These are phyloP conservation scores for Sphagnum contortum DNA, from an alignment of 225 moss, liverwort and hornwort genomes.

Conservation along the genomic window DNA sequence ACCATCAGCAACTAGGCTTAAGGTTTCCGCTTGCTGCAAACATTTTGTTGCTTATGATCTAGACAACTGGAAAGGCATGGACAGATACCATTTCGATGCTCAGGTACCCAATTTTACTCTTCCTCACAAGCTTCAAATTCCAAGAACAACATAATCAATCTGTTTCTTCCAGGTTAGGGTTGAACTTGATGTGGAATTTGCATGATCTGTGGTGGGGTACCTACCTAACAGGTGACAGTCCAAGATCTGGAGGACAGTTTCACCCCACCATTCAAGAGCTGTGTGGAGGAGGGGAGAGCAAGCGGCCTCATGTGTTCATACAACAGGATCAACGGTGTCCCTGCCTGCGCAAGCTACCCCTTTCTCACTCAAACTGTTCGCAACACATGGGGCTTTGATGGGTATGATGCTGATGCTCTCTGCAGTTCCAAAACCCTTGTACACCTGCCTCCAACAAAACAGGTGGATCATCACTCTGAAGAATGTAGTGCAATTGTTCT, in stretches of 20 bases:
- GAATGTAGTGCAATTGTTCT: not conserved
- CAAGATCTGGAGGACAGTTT: constrained; percentile 27
- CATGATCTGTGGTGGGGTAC: too few species aligned
- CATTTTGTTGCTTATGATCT: constrained; percentile 31
- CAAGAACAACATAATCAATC: too few species aligned
- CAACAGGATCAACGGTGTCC: constrained; percentile 23
- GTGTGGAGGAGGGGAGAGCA: constrained; percentile 21
- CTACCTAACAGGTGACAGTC: constrained; percentile 13
- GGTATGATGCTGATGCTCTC: constrained; percentile 6
- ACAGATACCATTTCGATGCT: constrained; percentile 23
- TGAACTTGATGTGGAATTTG: too few species aligned
- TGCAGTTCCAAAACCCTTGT: too few species aligned
- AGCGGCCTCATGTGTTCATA: constrained; percentile 38
- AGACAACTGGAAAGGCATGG: constrained; percentile 26
- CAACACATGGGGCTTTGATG: constrained; percentile 21
- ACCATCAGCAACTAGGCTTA: constrained; percentile 12
- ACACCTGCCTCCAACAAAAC: too few species aligned
- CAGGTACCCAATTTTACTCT: constrained; percentile 6
- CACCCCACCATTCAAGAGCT: constrained; percentile 29
- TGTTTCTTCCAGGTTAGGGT: too few species aligned
- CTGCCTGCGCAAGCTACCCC: constrained; percentile 21
- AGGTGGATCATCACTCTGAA: not conserved
- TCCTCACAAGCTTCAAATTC: too few species aligned
- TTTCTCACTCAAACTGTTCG: constrained; percentile 18
- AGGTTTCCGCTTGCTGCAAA: constrained; percentile 31